Evolutionary conservation across 768 basidiomycete species (phyloP), one percentile per base, ranked within the genome.

Genomic region (Infundibulicybe gibba): DNA sequence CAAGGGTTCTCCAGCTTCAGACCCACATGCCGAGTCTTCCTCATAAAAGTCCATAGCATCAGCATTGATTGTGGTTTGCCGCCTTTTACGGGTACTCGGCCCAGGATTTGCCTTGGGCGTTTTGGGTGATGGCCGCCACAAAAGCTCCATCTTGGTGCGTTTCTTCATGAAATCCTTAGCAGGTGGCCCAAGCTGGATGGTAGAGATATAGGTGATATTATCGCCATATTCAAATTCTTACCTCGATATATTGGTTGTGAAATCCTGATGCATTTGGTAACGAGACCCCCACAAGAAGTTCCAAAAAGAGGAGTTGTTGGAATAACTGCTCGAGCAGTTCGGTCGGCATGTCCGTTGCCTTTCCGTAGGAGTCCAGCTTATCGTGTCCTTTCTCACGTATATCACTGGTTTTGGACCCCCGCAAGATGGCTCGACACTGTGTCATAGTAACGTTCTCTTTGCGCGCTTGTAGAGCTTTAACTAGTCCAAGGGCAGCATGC

Each of bases 311-410:
- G 12, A 91, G 70, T 19, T 72, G 71, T 52, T 76, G 74, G 54
- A 92, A 72, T 49, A 90, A 69, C 8, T 85, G 74, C 40, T 93
- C 90, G 9, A 80, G 54, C 37, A 86, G 72, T 32, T 79, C 77
- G 4, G 69, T 65, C 2, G 70, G 62, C 37, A 84, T 53, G 9
- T 74, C 55, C 53, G 71, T 71, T 25, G 81, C 80, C 2, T 70
- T 70, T 0, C 85, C 91, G 53, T 79, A 82, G 21, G 67, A 56
- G 3, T 71, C 53, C 37, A 81, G 63, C 32, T 65, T 50, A 47
- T 80, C 71, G 50, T 78, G 69, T 31, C 75, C 71, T 42, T 71
- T 79, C 46, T 69, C 70, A 48, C 61, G 67, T 51, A 79, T 68
- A 14, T 68, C 70, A 41, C 61, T 56, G 19, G 61, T 68, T 40